Evolutionary conservation across 805 yeast genomes (phyloP).

Genomic region (Torulaspora franciscae): DNA sequence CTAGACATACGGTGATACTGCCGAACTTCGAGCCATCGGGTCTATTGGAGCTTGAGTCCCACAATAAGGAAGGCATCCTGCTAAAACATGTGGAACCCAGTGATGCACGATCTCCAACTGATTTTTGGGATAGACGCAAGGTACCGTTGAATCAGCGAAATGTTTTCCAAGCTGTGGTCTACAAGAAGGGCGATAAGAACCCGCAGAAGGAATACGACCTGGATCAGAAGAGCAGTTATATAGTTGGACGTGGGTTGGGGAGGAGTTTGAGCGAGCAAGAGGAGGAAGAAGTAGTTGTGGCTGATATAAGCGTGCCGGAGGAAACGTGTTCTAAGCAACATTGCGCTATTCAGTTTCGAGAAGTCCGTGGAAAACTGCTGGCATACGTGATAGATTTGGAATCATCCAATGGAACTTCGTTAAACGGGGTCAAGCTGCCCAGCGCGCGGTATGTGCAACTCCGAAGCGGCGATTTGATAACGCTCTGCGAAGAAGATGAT

Average conservation of each 20-base stretch:
- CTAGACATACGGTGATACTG: constrained; percentile 10
- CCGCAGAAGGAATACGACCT: constrained; percentile 25
- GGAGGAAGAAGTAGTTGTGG: constrained; percentile 27
- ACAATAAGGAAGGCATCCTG: constrained; percentile 35
- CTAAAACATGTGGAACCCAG: constrained; percentile 39
- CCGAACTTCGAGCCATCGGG: constrained; percentile 41
- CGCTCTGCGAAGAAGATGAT: constrained; percentile 38
- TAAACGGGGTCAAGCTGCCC: constrained; percentile 41
- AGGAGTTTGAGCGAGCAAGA: constrained; percentile 7
- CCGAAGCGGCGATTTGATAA: constrained; percentile 39
- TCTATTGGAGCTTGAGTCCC: constrained; percentile 39
- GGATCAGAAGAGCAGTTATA: constrained; percentile 27
- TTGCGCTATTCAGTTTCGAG: constrained; percentile 45
- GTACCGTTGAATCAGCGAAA: constrained; percentile 22
- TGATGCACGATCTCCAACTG: constrained; percentile 31
- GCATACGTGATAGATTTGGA: constrained; percentile 45
- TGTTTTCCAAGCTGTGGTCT: constrained; percentile 31
- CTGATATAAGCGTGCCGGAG: constrained; percentile 37
- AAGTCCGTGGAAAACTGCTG: constrained; percentile 18
- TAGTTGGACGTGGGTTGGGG: constrained; percentile 38
- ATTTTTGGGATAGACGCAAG: constrained; percentile 16
- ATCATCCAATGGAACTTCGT: constrained; percentile 44
- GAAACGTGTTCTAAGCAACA: constrained; percentile 44
- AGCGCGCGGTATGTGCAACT: constrained; percentile 41
- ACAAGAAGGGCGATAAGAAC: constrained; percentile 26